Conservation (phyloP, 2,329 filamentous ascomycete genomes). For the Microcera coccophila region DNA sequence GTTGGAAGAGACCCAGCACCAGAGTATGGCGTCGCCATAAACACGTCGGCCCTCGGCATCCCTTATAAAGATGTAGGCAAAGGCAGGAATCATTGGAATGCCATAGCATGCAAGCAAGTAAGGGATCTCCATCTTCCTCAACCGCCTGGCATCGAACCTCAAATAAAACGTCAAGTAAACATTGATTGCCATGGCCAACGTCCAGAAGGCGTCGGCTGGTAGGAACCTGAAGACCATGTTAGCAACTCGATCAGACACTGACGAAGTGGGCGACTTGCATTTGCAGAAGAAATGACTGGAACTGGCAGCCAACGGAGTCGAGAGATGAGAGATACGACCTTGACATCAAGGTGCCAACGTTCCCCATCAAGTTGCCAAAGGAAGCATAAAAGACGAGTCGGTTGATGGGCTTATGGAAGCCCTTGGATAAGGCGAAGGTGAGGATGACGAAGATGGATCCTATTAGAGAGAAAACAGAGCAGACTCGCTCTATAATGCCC, state of each 20-base stretch:
- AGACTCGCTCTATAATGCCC: slow-evolving; percentile 60
- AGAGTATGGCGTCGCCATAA: slow-evolving; percentile 72
- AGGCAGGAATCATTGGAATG: slow-evolving; percentile 63
- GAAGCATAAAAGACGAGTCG: slow-evolving; percentile 79
- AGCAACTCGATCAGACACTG: slow-evolving; percentile 1
- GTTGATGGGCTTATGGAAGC: slow-evolving; percentile 84
- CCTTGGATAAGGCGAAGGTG: slow-evolving; percentile 64
- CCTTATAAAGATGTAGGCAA: slow-evolving; percentile 63
- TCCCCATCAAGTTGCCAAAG: slow-evolving; percentile 75
- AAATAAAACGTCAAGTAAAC: slow-evolving; percentile 78
- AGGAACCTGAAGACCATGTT: slow-evolving; percentile 59
- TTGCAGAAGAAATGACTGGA: slow-evolving; percentile 77
- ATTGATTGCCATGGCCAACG: slow-evolving; percentile 77
- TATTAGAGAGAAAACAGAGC: slow-evolving; percentile 66
- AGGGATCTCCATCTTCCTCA: slow-evolving; percentile 65
- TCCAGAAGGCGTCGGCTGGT: slow-evolving; percentile 72
- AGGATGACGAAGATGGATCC: slow-evolving; percentile 68
- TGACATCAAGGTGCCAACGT: slow-evolving; percentile 72
- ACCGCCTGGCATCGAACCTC: slow-evolving; percentile 61
- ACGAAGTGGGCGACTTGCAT: slow-evolving; percentile 43
- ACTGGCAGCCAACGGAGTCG: slow-evolving; percentile 57
- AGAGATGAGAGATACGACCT: slow-evolving; percentile 52
- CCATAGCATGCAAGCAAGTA: slow-evolving; percentile 71
- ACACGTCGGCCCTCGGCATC: slow-evolving; percentile 50
- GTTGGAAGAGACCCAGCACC: slow-evolving; percentile 70